Base-by-base conservation (phyloP, 2,329 filamentous ascomycete genomes). In the Penicillium olsonii region DNA sequence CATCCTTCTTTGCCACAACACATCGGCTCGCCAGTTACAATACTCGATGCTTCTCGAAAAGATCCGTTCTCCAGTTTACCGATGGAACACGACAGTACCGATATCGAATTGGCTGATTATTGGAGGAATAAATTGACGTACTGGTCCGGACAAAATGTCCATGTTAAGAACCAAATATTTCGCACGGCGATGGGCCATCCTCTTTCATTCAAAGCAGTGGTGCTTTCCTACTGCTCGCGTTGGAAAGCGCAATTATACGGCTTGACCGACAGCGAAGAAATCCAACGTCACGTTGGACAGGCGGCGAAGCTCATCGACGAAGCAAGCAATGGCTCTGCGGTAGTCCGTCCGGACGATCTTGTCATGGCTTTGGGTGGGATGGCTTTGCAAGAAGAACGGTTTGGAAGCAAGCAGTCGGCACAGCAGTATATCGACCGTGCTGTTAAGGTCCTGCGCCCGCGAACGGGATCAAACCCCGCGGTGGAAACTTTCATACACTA, bases 91-190 rank as follows among this genome's bases (percentile, higher is more conserved):
- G 55, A 59, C 14, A 54, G 44, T 5, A 62, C 64, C n/a, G 66
- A 68, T 22, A 52, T 66, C 35, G 64, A 68, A 33, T 56, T 74
- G 35, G 57, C 61, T 3, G 67, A 72, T 37, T 65, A 61, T 37
- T 74, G 69, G 69, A 64, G 58, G 2, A 65, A 57, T 40, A 68
- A 65, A 37, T 57, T 74, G 40, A 62, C 63, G 0, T 74, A 73
- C 47, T 74, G 71, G 71, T 73, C 72, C 8, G 71, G 72, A 2
- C 67, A 70, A 46, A 74, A 74, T 45, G 45, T 54, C 20, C 59
- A 68, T 29, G 55, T 74, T 19, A 74, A 74, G 48, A 60, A 67
- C 10, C 57, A 60, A 9, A 63, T 70, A 7, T 73, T 72, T 48
- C 63, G 61, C 34, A 59, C 61, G 4, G 65, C 70, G 20, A 67